Base-by-base conservation (phyloP, 1,139 yeast genomes). In the Sugiyamaella paludigena region DNA sequence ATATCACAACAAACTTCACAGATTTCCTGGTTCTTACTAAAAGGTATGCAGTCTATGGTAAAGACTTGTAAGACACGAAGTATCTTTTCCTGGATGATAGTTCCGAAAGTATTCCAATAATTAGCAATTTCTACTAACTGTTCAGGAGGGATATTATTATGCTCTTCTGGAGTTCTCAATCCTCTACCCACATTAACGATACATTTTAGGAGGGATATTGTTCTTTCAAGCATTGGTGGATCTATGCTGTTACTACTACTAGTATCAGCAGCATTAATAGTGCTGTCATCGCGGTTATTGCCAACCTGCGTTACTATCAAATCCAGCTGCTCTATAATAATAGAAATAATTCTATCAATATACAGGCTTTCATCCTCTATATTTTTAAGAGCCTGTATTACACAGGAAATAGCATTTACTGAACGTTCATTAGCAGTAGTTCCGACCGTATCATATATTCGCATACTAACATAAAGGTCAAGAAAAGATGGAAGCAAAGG, bases 111-210 rank as follows among this genome's bases (percentile, higher is more conserved):
- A 10, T 53, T 48, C 75, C 75, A 72, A 45, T 61, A 66, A 9
- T 39, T 45, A 7, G 31, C 34, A 9, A 41, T 53, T 1, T 26
- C 29, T 2, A 47, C 47, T 11, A 54, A 33, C 8, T 47, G 49
- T 16, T 49, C 54, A 15, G 41, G 47, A 6, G 51, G 28, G 4
- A 48, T 41, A 7, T 72, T 74, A 62, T 52, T 57, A 53, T 38
- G 55, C 44, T 62, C 70, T 55, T 64, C 66, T 1, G 68, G 63
- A 28, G 60, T 52, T 40, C 64, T 68, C 56, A 84, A 68, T 0
- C 91, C 88, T 50, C 80, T 83, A 0, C 89, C 92, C 11, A 87
- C 68, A 49, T 84, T 87, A 16, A 75, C 74, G 0, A 87, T 65
- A 61, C 89, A 85, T 8, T 78, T 69, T 29, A 86, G 67, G 40